Base-by-base conservation (phyloP, 441 rosid genomes). In the Adansonia gregorii region DNA sequence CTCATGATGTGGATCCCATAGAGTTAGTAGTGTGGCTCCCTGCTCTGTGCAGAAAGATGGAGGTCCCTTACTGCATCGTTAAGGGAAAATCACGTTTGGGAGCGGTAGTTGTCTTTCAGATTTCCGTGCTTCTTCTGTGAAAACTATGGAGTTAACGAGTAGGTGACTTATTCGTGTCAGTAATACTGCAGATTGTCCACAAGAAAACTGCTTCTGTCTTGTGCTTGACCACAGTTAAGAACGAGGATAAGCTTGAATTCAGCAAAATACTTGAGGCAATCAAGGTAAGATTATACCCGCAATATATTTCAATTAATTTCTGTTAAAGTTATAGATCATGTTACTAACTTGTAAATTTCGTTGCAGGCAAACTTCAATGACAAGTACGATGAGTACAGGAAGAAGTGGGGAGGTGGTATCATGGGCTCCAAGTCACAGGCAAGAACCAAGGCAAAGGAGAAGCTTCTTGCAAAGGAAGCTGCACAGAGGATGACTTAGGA, bases 391-490 rank as follows among this genome's bases (percentile, higher is more conserved):
- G 98, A 94, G 91, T 83, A 85, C 83, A 87, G 94, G 69, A 93
- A 93, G 93, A 93, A 86, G 81, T 94, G 98, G 98, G 95, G 98
- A 19, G 97, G 98, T 58, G 97, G 97, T 2, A 90, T 94, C 54
- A 91, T 94, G 97, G 97, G 97, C n/a, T 90, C 97, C 64, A 94
- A 93, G 80, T 94, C 98, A 6, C 97, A 91, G 85, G 98, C 96
- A 6, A 88, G 85, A 82, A 88, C 94, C 61, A 93, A 91, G 81
- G 97, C 97, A 35, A 89, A 87, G 82, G 97, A 93, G 80, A 91
- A 81, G 69, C 68, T 94, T 67, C 80, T 94, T 64, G 95, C 94
- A 2, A 94, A 92, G 85, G 98, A 94, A 78, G 96, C 92, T 73
- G 96, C 98, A 10, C 94, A 94, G 73, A 93, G 98, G 78, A 87